phyloP scores from a whole-genome alignment of 495 filamentous ascomycete species.

The Evernia prunastri region DNA sequence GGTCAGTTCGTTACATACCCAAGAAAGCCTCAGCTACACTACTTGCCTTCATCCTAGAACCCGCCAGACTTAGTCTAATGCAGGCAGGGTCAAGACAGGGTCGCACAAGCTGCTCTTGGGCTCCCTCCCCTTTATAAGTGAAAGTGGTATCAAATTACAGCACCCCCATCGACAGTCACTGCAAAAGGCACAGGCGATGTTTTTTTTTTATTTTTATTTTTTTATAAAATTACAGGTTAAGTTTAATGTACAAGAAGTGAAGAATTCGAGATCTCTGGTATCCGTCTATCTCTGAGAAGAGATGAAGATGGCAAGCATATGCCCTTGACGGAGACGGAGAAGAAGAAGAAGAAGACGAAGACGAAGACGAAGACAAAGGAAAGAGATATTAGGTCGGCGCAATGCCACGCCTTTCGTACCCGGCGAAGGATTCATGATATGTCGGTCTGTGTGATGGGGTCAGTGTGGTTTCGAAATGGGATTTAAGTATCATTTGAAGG shows the following conservation, averaged over 20 bases:
- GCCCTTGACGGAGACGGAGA: no score
- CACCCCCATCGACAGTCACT: neutral
- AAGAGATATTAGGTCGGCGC: neutral
- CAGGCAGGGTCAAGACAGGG: no score
- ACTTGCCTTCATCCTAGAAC: neutral
- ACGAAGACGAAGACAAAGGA: neutral
- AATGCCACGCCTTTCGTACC: neutral
- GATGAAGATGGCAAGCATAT: no score
- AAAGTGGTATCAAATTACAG: neutral
- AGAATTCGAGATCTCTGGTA: neutral
- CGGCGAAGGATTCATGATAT: neutral
- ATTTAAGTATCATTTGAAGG: neutral
- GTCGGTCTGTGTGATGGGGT: neutral
- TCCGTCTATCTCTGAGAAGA: no score
- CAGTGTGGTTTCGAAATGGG: neutral
- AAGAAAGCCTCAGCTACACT: no score
- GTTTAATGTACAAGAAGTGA: constrained; percentile 5
- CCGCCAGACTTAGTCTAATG: no score
- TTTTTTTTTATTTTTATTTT: no score
- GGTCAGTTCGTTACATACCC: no score
- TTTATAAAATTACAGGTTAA: neutral
- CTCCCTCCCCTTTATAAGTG: neutral
- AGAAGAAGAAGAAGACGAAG: neutral
- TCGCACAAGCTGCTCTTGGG: no score
- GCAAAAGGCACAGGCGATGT: neutral